Base-by-base conservation (phyloP, 306 rosid genomes). In the Cicer bijugum region DNA sequence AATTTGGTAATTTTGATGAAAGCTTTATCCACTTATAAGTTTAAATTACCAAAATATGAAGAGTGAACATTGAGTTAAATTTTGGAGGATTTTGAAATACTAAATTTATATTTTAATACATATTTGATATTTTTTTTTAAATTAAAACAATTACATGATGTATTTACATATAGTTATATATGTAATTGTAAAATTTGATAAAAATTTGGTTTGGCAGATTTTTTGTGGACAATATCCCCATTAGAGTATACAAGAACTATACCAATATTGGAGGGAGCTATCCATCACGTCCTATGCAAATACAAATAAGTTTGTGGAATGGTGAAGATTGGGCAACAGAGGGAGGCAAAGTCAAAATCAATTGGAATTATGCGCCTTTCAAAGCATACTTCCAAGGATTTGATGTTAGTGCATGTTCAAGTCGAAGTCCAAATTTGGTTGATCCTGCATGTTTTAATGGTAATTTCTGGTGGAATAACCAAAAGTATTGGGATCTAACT, bases 291-390 rank as follows among this genome's bases (percentile, higher is more conserved):
- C 75, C 92, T 16, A 86, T 88, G 96, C 61, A 55, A 67, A 65
- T 88, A 50, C 50, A 65, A 60, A 86, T 53, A 46, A 81, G 80
- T 78, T 64, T 89, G 43, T 87, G 92, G 96, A 51, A 83, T 67
- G 92, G 86, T 12, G 82, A 77, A 0, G 15, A n/a, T 7, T 89
- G 96, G 96, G 89, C 96, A 43, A 81, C 90, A 8, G 82, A 85
- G 44, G 89, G 89, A 38, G 93, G 91, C 7, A 15, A 35, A n/a
- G 11, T 53, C n/a, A 87, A 81, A 76, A 81, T 8, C 11, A 52
- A 84, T 43, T 89, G 89, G 89, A 51, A 11, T 35, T 78, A 71
- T 59, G 84, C 89, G 57, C 92, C 96, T 5, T 89, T 89, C 35
- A 75, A 74, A 75, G 90, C 92, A 8, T 38, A 66, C 33, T 86